A percentile compares a stretch with the other conserved stretches of the same genome.
Evolutionary conservation across 2,329 filamentous ascomycete genomes (phyloP).

Genomic region (Drechslera avenae): DNA sequence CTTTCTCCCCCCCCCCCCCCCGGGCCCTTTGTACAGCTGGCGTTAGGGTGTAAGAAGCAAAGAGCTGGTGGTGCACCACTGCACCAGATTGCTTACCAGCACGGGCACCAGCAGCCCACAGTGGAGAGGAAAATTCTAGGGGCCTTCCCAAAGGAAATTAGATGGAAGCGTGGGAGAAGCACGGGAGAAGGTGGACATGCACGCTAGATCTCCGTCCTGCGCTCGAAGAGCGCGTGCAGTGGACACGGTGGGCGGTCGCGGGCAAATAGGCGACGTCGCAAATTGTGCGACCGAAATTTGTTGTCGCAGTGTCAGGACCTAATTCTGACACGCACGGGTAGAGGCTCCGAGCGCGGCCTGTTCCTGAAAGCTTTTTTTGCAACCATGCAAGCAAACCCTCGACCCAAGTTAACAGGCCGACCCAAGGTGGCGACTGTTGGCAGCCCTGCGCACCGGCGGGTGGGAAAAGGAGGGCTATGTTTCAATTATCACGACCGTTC

Average conservation of each 20-base stretch:
- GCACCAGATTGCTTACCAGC: constrained; percentile 31
- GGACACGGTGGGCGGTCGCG: constrained; percentile 1
- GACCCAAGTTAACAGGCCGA: constrained; percentile 17
- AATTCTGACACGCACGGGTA: constrained; percentile 29
- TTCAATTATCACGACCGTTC: constrained; percentile 38
- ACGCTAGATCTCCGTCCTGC: constrained; percentile 35
- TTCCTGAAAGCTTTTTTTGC: constrained; percentile 40
- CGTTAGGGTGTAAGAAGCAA: constrained; percentile 15
- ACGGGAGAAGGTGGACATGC: constrained; percentile 44
- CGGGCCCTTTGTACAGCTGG: constrained; percentile 14
- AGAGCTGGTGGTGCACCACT: too few species aligned
- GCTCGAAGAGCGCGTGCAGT: constrained; percentile 17
- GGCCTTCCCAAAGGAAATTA: constrained; percentile 29
- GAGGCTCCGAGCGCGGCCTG: constrained; percentile 30
- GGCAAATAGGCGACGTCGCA: constrained; percentile 33
- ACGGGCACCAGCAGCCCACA: constrained; percentile 24
- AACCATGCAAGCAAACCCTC: constrained; percentile 26
- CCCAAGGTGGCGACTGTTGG: constrained; percentile 27
- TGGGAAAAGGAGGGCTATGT: constrained; percentile 39
- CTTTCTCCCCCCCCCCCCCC: constrained; percentile 8
- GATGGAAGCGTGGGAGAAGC: constrained; percentile 47
- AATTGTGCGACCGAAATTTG: constrained; percentile 34
- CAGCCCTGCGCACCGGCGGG: constrained; percentile 27
- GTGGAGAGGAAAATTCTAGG: constrained; percentile 34
- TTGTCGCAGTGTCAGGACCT: constrained; percentile 36